These are phyloP conservation scores for Cladosporium velox DNA, from an alignment of 2,329 filamentous ascomycete genomes.

Conservation along the genomic window DNA sequence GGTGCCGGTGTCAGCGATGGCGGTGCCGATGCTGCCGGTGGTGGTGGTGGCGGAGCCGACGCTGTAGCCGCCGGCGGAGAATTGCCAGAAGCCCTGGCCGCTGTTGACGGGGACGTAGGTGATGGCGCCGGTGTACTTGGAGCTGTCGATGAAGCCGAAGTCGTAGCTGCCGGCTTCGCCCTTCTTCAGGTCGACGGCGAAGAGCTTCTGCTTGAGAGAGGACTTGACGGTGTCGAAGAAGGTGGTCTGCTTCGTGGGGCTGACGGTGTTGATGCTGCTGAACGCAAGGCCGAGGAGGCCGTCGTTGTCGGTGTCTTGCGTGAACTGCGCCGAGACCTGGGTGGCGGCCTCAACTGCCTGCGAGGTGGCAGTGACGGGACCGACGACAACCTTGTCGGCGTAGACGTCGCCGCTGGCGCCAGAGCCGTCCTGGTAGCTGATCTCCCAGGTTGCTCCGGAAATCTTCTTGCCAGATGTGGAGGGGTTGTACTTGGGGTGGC, in stretches of 20 bases:
- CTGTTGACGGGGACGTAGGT: slow-evolving; percentile 58
- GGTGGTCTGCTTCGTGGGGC: slow-evolving; percentile 54
- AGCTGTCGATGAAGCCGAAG: slow-evolving; percentile 61
- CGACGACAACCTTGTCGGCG: slow-evolving; percentile 64
- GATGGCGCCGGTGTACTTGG: slow-evolving; percentile 57
- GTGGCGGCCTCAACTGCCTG: slow-evolving; percentile 69
- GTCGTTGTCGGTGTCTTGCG: slow-evolving; percentile 55
- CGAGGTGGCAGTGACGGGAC: slow-evolving; percentile 57
- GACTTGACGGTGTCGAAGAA: slow-evolving; percentile 62
- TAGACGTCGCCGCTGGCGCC: slow-evolving; percentile 66
- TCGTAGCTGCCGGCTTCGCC: slow-evolving; percentile 55
- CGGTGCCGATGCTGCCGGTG: slow-evolving; percentile 50
- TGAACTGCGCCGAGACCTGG: slow-evolving; percentile 57
- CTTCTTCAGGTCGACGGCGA: slow-evolving; percentile 60
- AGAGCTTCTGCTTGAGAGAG: slow-evolving; percentile 55
- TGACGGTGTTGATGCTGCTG: slow-evolving; percentile 60
- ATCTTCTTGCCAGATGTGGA: slow-evolving; percentile 47
- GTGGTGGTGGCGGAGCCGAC: slow-evolving; percentile 50
- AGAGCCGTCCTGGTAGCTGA: slow-evolving; percentile 67
- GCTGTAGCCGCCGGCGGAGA: slow-evolving; percentile 58
- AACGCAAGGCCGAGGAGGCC: slow-evolving; percentile 64
- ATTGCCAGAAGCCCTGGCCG: slow-evolving; percentile 64
- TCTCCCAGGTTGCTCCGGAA: slow-evolving; percentile 57
- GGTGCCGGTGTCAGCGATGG: slow-evolving; percentile 72
- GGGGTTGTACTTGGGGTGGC: slow-evolving; percentile 62